phyloP scores from a whole-genome alignment of 192 early-diverging fungal genomes.

The Spizellomyces sp. region DNA sequence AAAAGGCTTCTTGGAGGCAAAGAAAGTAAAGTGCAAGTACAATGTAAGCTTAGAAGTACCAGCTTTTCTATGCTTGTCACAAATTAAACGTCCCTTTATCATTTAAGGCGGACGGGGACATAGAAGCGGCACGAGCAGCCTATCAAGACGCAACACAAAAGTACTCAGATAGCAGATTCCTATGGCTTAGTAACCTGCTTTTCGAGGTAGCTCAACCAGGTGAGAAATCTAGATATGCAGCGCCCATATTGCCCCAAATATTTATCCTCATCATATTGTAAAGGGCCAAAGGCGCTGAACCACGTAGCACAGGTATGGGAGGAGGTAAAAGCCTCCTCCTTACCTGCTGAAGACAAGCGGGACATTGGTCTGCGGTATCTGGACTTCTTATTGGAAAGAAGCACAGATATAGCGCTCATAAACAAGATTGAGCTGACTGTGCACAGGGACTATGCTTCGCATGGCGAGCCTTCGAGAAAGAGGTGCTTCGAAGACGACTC shows the following conservation, averaged over 20 bases:
- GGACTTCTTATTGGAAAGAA: conserved; percentile 60
- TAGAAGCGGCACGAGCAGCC: conserved; percentile 43
- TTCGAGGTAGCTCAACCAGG: conserved; percentile 67
- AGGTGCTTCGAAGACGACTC: conserved; percentile 12
- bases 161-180: conserved; percentile 55
- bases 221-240: conserved; percentile 18
- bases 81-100: too few species aligned
- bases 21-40: conserved; percentile 43
- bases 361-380: conserved; percentile 59
- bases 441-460: conserved; percentile 8
- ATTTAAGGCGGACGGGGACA: not conserved
- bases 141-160: conserved; percentile 49
- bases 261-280: too few species aligned
- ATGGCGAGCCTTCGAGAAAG: conserved; percentile 16
- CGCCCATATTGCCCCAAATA: too few species aligned
- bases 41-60: not conserved
- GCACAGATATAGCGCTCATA: conserved; percentile 42
- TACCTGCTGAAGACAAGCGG: conserved; percentile 54
- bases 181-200: conserved; percentile 57
- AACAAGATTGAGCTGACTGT: conserved; percentile 52
- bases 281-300: conserved; percentile 35
- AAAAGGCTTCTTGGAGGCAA: conserved; percentile 55
- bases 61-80: not conserved
- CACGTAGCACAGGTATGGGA: conserved; percentile 53
- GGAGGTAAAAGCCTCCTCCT: conserved; percentile 41